Conservation (phyloP, 2,329 filamentous ascomycete genomes). For the Cladophialophora exuberans region DNA sequence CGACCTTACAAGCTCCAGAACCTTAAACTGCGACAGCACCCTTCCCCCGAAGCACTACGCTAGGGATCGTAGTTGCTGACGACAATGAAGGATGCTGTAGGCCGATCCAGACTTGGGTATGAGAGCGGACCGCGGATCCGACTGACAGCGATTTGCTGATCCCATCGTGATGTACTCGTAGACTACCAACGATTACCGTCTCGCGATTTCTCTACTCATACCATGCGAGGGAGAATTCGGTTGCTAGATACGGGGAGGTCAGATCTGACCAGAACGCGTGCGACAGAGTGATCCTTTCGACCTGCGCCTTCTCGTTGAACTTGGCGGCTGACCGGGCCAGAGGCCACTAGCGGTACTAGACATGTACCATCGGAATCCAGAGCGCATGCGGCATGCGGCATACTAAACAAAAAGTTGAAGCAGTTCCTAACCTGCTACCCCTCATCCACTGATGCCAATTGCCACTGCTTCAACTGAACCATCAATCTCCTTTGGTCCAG, state of each 20-base stretch:
- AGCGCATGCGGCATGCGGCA: too few relatives aligned
- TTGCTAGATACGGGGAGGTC: conserved; percentile 1
- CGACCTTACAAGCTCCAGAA: neutral
- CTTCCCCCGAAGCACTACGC: conserved; percentile 1
- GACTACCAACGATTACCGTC: too few relatives aligned
- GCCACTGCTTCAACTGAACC: neutral
- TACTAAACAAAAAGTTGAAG: conserved; percentile 1
- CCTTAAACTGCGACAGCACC: neutral
- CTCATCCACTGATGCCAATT: neutral
- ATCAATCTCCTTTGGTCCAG: conserved; percentile 21
- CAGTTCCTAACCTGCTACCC: too few relatives aligned
- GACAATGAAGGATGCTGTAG: neutral
- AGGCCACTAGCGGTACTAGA: neutral
- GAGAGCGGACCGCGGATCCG: neutral
- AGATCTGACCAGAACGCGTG: conserved; percentile 4
- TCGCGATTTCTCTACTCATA: neutral
- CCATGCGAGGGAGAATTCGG: too few relatives aligned
- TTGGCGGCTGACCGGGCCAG: neutral
- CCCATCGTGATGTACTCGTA: neutral
- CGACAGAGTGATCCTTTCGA: neutral
- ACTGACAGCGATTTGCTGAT: neutral
- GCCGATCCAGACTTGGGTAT: too few relatives aligned
- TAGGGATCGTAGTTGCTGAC: neutral
- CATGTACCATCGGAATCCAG: too few relatives aligned
- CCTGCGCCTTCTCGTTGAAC: neutral